A percentile compares a stretch with the other conserved stretches of the same genome.
Evolutionary conservation across 176 grass and related monocot genomes (phyloP).

Genomic region (sorghum (Sorghum bicolor)): Sorghum_bicolor_NCBIv3 NC_012873.2:57001-57500

Average conservation of each 20-base stretch:
- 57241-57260: neutral
- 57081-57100: constrained; percentile 55
- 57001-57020: neutral
- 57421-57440: neutral
- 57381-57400: neutral
- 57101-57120: constrained; percentile 83
- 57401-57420: neutral
- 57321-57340: too few relatives aligned
- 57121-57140: constrained; percentile 98
- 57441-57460: neutral
- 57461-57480: neutral
- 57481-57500: neutral
- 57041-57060: neutral
- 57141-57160: constrained; percentile 65
- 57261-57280: constrained; percentile 7
- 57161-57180: constrained; percentile 83
- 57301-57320: too few relatives aligned
- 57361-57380: neutral
- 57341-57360: neutral
- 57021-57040: neutral
- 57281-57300: neutral
- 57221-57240: constrained; percentile 70
- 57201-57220: constrained; percentile 98
- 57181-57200: constrained; percentile 82
- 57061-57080: constrained; percentile 10